Conservation (phyloP, 164 flowering plant genomes). For the Sextonia rubra region DNA sequence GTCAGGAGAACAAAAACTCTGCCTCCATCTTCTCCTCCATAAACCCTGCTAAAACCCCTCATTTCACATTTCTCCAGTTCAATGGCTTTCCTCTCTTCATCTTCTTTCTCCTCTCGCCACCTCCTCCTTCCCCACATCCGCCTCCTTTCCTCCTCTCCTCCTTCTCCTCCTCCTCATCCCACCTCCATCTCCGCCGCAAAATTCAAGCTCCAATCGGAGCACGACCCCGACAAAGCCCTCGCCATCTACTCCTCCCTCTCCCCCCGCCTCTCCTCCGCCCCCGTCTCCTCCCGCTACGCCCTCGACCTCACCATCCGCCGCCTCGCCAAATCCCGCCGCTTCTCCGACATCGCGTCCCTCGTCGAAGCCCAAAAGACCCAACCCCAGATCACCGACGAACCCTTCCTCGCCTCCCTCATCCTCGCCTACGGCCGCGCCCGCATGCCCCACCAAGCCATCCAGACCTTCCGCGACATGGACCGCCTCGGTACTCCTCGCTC, state of each 20-base stretch:
- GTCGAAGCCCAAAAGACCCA: slow-evolving; percentile 58
- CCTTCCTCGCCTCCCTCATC: slow-evolving; percentile 52
- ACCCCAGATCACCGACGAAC: slow-evolving; percentile 58
- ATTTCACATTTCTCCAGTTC: too few species aligned
- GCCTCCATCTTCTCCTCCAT: too few species aligned
- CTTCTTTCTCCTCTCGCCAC: background rate
- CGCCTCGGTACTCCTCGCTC: slow-evolving; percentile 61
- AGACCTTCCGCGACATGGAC: slow-evolving; percentile 60
- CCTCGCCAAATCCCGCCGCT: slow-evolving; percentile 64
- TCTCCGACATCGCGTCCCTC: slow-evolving; percentile 57
- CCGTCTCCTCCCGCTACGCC: slow-evolving; percentile 46
- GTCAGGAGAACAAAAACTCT: too few species aligned
- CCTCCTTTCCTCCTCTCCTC: background rate
- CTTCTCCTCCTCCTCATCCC: background rate
- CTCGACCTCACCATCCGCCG: slow-evolving; percentile 59
- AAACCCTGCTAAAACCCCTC: too few species aligned
- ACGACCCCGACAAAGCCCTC: slow-evolving; percentile 12
- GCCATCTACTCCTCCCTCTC: slow-evolving; percentile 14
- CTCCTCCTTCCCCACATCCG: background rate
- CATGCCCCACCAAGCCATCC: slow-evolving; percentile 71
- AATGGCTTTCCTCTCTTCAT: too few species aligned
- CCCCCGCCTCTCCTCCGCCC: slow-evolving; percentile 23
- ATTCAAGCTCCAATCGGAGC: slow-evolving; percentile 6
- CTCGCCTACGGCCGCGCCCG: slow-evolving; percentile 74
- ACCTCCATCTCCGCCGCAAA: slow-evolving; percentile 8